Evolutionary conservation across 2,329 filamentous ascomycete genomes (phyloP), one percentile per base, ranked within the genome.

Genomic region (Arachnomyces sp.): DNA sequence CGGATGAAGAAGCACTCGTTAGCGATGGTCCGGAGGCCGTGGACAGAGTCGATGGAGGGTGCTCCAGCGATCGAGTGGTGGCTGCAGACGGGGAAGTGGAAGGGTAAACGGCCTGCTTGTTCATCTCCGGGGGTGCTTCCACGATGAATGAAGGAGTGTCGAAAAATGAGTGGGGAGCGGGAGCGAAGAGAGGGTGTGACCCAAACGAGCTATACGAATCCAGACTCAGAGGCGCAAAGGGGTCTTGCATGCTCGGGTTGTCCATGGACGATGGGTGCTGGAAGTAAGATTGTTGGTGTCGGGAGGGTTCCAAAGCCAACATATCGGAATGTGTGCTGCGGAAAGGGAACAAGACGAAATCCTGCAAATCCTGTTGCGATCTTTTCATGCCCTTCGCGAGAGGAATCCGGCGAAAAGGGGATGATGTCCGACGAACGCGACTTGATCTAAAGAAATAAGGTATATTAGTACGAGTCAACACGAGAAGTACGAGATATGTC

Each of bases 1-100:
- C 77, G 7, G 81, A 84, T 1, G 80, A 84, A 5, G 80, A 69
- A 3, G 77, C 77, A 46, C 66, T 69, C 46, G 61, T 63, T 45
- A 67, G 57, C 38, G 82, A 84, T 38, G 68, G 75, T 41, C 63
- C 80, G 43, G 77, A 82, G 16, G 71, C 72, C 44, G 73, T 78
- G 45, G 73, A 86, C 46, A 74, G 71, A 55, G 72, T 78, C 38
- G 73, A 82, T 21, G 72, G 75, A 12, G 72, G 69, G 16, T 53
- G 51, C 12, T 68, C 65, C 3, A 51, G 44, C 5, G 52, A 47
- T 32, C 59, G 49, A 4, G 55, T 50, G 12, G 51, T 46, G n/a
- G 59, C 45, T 36, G 56, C 44, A 0, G 57, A 50, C 9, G 61
- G 57, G 28, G 62, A 61, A 15, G 61, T 61, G 9, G 55, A 50